phyloP scores from a whole-genome alignment of 495 filamentous ascomycete species.

The Neurospora discreta region DNA sequence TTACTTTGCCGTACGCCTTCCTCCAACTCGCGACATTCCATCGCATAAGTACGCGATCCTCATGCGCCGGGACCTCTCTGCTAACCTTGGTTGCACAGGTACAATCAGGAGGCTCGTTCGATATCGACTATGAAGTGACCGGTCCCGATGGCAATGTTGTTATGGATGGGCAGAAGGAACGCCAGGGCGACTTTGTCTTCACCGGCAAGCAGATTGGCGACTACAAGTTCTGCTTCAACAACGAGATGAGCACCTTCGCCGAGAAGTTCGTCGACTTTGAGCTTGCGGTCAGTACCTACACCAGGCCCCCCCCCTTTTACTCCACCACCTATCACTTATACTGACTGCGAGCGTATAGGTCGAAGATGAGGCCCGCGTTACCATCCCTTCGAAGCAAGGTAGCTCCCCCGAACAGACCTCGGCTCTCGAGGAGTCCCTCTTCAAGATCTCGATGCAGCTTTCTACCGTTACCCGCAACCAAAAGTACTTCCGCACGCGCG shows the following conservation, averaged over 20 bases:
- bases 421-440: slow-evolving; percentile 86
- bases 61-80: neutral
- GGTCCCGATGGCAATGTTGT: slow-evolving; percentile 77
- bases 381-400: slow-evolving; percentile 83
- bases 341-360: slow-evolving; percentile 44
- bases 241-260: slow-evolving; percentile 93
- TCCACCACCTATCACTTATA: neutral
- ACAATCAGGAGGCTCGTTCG: slow-evolving; percentile 91
- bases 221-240: slow-evolving; percentile 96
- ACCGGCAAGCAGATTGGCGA: slow-evolving; percentile 89
- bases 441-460: slow-evolving; percentile 85
- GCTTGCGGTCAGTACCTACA: slow-evolving; percentile 69
- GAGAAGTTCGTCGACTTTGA: slow-evolving; percentile 99
- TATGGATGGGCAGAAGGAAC: slow-evolving; percentile 79
- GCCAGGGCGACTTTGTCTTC: slow-evolving; percentile 97
- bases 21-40: slow-evolving; percentile 3
- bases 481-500: slow-evolving; percentile 97
- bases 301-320: neutral
- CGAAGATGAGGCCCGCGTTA: slow-evolving; percentile 80
- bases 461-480: slow-evolving; percentile 97
- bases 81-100: slow-evolving; percentile 43
- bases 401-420: slow-evolving; percentile 84
- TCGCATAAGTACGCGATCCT: neutral
- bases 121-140: slow-evolving; percentile 83
- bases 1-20: slow-evolving; percentile 80